Evolutionary conservation across 2,329 filamentous ascomycete genomes (phyloP), one percentile per base, ranked within the genome.

Genomic region (Neonectria hederae): DNA sequence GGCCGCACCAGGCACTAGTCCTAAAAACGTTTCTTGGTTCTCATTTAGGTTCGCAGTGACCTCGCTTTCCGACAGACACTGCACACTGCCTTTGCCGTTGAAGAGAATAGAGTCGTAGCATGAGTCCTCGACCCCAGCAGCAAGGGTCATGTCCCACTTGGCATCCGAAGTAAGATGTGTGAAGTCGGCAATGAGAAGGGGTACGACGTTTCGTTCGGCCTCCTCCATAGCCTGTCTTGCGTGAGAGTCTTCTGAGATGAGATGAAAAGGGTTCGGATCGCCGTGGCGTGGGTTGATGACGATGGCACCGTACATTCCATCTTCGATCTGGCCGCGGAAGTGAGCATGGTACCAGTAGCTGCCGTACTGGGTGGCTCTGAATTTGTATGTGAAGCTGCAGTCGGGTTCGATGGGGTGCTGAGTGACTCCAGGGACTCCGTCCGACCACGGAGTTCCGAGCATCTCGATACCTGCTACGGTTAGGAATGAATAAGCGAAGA

Each of bases 331-430:
- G 2, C 82, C 82, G 1, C 79, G 76, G 24, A 81, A 80, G 69
- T 90, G 88, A 0, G 86, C 82, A 75, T 90, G 88, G 67, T 90
- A 90, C 80, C 85, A 89, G 75, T 86, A 88, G 45, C 82, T 83
- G 3, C 88, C 88, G 68, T 86, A 83, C 59, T 87, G 82, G 0
- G 79, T 80, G 0, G 87, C 87, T n/a, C 77, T 81, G 79, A 85
- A 90, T 32, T 77, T 78, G 70, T 90, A 87, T 0, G 79, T 77
- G 68, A 85, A 90, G 28, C 74, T 79, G 3, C 73, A 69, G 2
- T 83, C 82, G 1, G 86, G 81, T 13, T 76, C 69, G 59, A 90
- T 88, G 4, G 82, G 77, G 4, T 77, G 77, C 69, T 90, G 87
- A 1, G 83, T 82, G 2, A 89, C 73, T 2, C 87, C 87, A 0